phyloP scores from a whole-genome alignment of 208 protist genomes.

The Balamuthia mandrillaris region DNA sequence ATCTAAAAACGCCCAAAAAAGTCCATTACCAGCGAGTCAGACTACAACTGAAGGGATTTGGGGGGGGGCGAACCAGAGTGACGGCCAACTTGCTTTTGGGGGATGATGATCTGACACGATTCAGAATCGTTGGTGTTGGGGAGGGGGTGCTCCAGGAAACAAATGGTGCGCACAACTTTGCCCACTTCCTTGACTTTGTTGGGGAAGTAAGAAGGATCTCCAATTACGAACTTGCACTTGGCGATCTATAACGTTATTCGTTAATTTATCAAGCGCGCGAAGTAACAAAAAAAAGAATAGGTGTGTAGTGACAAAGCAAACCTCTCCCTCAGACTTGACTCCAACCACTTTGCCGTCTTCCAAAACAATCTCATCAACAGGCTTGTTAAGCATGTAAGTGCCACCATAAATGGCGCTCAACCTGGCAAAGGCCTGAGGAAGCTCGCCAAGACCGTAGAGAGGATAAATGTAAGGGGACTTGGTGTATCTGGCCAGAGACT shows the following conservation, averaged over 20 bases:
- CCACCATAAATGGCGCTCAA: slow-evolving; percentile 89
- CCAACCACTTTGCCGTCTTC: slow-evolving; percentile 88
- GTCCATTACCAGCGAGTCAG: background rate
- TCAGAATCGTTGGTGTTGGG: slow-evolving; percentile 76
- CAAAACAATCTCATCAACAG: slow-evolving; percentile 93
- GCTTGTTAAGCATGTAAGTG: slow-evolving; percentile 98
- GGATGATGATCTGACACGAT: slow-evolving; percentile 96
- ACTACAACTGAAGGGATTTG: background rate
- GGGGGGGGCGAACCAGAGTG: slow-evolving; percentile 68
- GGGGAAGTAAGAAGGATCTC: slow-evolving; percentile 98
- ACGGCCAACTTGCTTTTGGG: slow-evolving; percentile 88
- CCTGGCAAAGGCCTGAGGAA: slow-evolving; percentile 96
- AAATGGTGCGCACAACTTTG: slow-evolving; percentile 95
- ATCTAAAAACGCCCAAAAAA: slow-evolving; percentile 74
- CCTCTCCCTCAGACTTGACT: slow-evolving; percentile 83
- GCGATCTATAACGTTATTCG: slow-evolving; percentile 78
- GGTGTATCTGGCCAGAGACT: slow-evolving; percentile 84
- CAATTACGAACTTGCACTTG: slow-evolving; percentile 90
- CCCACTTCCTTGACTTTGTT: slow-evolving; percentile 87
- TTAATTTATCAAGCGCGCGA: too few relatives aligned
- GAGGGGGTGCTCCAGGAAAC: slow-evolving; percentile 91
- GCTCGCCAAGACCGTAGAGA: slow-evolving; percentile 98
- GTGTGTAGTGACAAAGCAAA: background rate
- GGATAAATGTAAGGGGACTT: slow-evolving; percentile 99
- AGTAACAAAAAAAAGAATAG: background rate